Evolutionary conservation across 805 yeast species (phyloP).

Genomic region (Wickerhamomyces bovis): DNA sequence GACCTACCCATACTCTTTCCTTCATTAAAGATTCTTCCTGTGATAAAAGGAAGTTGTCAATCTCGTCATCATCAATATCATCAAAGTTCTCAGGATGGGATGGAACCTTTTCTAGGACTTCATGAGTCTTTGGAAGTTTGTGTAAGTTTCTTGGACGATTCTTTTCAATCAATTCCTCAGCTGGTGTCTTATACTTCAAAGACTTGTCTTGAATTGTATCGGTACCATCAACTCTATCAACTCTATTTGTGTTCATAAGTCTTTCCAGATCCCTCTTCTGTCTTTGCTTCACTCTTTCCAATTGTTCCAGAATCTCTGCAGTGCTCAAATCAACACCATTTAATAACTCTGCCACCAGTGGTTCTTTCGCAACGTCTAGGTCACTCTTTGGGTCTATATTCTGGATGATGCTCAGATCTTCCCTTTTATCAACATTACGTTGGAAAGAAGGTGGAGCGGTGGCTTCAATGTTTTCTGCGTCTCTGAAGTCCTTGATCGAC

Average conservation of each 20-base stretch:
- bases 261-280: slow-evolving; percentile 16
- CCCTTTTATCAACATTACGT: slow-evolving; percentile 37
- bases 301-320: slow-evolving; percentile 22
- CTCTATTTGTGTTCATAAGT: slow-evolving; percentile 4
- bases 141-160: slow-evolving; percentile 53
- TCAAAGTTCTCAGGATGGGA: slow-evolving; percentile 60
- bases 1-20: slow-evolving; percentile 83
- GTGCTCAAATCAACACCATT: slow-evolving; percentile 18
- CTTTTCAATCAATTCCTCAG: slow-evolving; percentile 24
- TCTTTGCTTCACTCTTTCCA: slow-evolving; percentile 24
- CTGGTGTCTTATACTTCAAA: slow-evolving; percentile 5
- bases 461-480: slow-evolving; percentile 25
- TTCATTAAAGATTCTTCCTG: slow-evolving; percentile 69
- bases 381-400: slow-evolving; percentile 18
- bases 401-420: background rate
- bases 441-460: slow-evolving; percentile 82
- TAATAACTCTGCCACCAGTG: slow-evolving; percentile 6
- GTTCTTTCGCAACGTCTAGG: slow-evolving; percentile 1
- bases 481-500: slow-evolving; percentile 71
- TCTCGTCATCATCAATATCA: slow-evolving; percentile 82
- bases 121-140: slow-evolving; percentile 50
- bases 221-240: slow-evolving; percentile 6
- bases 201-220: slow-evolving; percentile 12
- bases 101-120: slow-evolving; percentile 44
- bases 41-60: slow-evolving; percentile 52